A percentile compares a stretch with the other conserved stretches of the same genome.
Evolutionary conservation across 257 asterid genomes (phyloP).

Genomic region (Solanum medicagineum): DNA sequence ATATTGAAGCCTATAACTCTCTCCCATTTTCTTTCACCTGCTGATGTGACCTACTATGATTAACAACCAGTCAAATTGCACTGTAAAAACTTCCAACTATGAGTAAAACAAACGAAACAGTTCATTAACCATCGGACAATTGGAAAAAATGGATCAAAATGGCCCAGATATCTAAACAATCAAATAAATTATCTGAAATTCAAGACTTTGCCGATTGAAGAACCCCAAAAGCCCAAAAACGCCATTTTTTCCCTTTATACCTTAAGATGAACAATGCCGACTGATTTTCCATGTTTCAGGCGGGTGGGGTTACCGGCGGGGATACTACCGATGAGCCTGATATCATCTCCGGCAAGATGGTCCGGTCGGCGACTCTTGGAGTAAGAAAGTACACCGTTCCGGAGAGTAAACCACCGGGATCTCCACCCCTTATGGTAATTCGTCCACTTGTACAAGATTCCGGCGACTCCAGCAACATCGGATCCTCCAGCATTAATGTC

Average conservation of each 20-base stretch:
- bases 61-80: constrained; percentile 30
- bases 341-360: constrained; percentile 26
- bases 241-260: constrained; percentile 6
- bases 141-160: neutral
- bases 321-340: constrained; percentile 18
- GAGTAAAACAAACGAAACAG: neutral
- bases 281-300: constrained; percentile 35
- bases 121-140: neutral
- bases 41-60: constrained; percentile 75
- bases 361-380: constrained; percentile 53
- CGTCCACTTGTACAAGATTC: constrained; percentile 82
- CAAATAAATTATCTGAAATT: constrained; percentile 2
- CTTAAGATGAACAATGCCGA: constrained; percentile 81
- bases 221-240: constrained; percentile 29
- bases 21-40: constrained; percentile 37
- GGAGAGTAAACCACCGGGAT: constrained; percentile 80
- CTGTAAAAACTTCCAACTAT: neutral
- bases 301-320: constrained; percentile 14
- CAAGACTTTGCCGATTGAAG: constrained; percentile 16
- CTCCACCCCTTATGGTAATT: constrained; percentile 96
- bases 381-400: constrained; percentile 69
- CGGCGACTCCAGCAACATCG: constrained; percentile 63
- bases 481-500: constrained; percentile 50
- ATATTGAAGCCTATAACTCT: neutral
- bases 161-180: constrained; percentile 25